Conservation (phyloP, 805 yeast genomes). For the Kuraishia ogatae region DNA sequence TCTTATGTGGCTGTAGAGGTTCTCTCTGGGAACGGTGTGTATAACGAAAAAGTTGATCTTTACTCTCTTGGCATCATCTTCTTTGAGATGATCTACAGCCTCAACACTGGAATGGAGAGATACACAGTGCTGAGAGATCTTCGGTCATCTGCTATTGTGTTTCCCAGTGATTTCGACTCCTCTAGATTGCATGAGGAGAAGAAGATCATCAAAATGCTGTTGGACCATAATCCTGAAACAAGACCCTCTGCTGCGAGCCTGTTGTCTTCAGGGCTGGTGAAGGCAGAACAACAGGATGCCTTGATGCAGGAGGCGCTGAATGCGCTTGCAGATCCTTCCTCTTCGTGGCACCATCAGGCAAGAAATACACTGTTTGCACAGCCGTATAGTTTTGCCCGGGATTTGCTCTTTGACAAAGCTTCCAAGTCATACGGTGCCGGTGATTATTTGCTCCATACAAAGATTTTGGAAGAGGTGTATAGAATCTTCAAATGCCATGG, state of each 20-base stretch:
- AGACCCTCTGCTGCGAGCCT: slow-evolving; percentile 78
- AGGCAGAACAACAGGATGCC: slow-evolving; percentile 86
- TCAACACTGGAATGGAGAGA: slow-evolving; percentile 93
- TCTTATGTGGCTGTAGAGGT: slow-evolving; percentile 91
- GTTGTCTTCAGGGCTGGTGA: slow-evolving; percentile 73
- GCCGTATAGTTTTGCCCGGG: slow-evolving; percentile 78
- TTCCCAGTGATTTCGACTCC: slow-evolving; percentile 62
- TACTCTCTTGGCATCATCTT: slow-evolving; percentile 91
- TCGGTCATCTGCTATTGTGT: slow-evolving; percentile 48
- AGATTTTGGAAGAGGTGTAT: slow-evolving; percentile 52
- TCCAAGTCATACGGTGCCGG: slow-evolving; percentile 21
- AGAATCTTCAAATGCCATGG: slow-evolving; percentile 73
- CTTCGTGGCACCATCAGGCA: slow-evolving; percentile 93
- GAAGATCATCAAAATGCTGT: slow-evolving; percentile 53
- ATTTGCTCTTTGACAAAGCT: slow-evolving; percentile 65
- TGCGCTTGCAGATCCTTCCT: slow-evolving; percentile 79
- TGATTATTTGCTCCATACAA: slow-evolving; percentile 50
- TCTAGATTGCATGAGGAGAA: slow-evolving; percentile 48
- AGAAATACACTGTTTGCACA: slow-evolving; percentile 79
- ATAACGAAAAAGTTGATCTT: slow-evolving; percentile 92
- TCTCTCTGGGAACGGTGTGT: slow-evolving; percentile 58
- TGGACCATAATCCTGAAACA: slow-evolving; percentile 70
- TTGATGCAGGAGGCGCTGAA: slow-evolving; percentile 81
- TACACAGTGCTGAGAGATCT: slow-evolving; percentile 60
- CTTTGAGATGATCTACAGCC: slow-evolving; percentile 85